Evolutionary conservation across 2,329 filamentous ascomycete species (phyloP).

Genomic region (Botrytis tulipae): DNA sequence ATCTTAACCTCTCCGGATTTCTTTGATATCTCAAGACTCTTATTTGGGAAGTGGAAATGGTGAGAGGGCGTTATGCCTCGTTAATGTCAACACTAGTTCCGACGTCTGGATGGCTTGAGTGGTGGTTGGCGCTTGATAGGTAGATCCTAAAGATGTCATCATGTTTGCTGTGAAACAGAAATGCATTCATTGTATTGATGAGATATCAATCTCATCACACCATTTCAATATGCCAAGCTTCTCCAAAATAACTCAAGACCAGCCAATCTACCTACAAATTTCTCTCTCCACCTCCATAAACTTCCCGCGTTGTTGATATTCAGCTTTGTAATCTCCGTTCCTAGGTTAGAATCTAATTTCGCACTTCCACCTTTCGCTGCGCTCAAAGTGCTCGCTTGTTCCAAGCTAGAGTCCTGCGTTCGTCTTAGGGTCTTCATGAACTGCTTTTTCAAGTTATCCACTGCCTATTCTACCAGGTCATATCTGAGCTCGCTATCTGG

Average conservation of each 20-base stretch:
- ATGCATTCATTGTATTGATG: not conserved
- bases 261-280: not conserved
- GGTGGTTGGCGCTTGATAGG: not conserved
- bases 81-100: not conserved
- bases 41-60: not conserved
- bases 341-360: not conserved
- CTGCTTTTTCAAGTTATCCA: not conserved
- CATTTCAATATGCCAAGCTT: not conserved
- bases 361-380: not conserved
- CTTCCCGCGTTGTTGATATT: not conserved
- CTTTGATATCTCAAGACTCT: not conserved
- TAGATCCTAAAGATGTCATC: not conserved
- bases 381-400: not conserved
- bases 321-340: rapidly evolving
- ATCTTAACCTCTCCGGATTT: not conserved
- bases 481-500: not conserved
- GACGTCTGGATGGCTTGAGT: not conserved
- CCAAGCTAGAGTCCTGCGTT: not conserved
- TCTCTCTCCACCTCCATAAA: not conserved
- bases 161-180: not conserved
- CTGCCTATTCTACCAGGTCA: not conserved
- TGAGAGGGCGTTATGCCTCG: not conserved
- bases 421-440: not conserved
- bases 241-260: not conserved
- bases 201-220: not conserved